Percentiles rank a stretch among this genome's conserved stretches.
Evolutionary conservation across 2,329 filamentous ascomycete genomes (phyloP).

Genomic region (Ophiocordyceps camponoti-leonardi): DNA sequence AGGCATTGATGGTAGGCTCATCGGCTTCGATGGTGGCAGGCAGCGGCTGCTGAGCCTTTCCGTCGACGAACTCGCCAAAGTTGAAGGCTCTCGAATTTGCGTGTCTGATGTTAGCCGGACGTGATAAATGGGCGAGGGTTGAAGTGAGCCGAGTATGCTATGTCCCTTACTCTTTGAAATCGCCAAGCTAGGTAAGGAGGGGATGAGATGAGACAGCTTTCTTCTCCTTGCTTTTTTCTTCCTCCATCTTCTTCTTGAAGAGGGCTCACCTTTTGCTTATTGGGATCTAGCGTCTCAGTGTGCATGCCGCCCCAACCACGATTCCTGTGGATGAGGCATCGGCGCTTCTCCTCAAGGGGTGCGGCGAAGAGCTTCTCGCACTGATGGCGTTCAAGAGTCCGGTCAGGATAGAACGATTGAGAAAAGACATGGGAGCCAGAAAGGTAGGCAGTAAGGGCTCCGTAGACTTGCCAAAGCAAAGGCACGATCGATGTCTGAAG

Average conservation of each 20-base stretch:
- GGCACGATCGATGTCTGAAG: conserved; percentile 46
- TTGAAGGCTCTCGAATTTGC: conserved; percentile 59
- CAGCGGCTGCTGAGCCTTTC: conserved; percentile 60
- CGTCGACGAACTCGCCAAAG: conserved; percentile 57
- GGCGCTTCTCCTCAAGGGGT: conserved; percentile 52
- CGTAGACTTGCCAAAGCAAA: conserved; percentile 49
- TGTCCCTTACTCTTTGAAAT: conserved; percentile 63
- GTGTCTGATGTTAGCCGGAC: background rate
- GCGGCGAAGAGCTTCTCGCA: conserved; percentile 56
- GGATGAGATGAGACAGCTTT: background rate
- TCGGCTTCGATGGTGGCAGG: conserved; percentile 44
- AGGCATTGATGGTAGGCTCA: conserved; percentile 44
- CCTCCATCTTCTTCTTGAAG: background rate
- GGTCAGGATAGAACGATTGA: no score
- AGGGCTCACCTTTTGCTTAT: conserved; percentile 50
- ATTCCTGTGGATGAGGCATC: conserved; percentile 66
- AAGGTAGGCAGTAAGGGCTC: background rate
- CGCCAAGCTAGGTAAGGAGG: conserved; percentile 40
- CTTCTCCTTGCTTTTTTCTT: background rate
- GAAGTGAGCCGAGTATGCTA: background rate
- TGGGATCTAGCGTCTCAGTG: conserved; percentile 72
- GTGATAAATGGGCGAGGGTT: background rate
- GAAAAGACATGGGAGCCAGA: no score
- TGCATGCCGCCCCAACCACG: conserved; percentile 82
- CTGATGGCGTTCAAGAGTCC: conserved; percentile 12